Base-by-base conservation (phyloP, 2,329 filamentous ascomycete genomes). In the Cladorrhinum sp. region DNA sequence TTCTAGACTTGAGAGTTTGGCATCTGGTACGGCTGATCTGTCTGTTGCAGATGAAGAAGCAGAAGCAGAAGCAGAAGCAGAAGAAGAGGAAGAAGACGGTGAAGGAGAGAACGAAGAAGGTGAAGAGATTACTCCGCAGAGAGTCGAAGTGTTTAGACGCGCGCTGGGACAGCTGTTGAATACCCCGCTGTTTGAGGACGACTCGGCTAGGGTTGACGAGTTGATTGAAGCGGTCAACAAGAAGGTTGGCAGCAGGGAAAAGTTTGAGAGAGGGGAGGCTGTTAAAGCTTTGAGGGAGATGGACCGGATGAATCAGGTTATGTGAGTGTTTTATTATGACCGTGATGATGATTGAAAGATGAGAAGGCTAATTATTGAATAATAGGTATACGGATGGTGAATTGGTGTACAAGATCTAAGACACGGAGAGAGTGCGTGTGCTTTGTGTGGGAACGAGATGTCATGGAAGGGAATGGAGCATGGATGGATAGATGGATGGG, bases 301-400 rank as follows among this genome's bases (percentile, higher is more conserved):
- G 85, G 88, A 91, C 69, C 87, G 90, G 65, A 80, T 83, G 68
- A 97, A 97, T 74, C 88, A 93, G 78, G 87, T 99, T 71, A 99
- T 99, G 93, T 93, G 79, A 84, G 90, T 86, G 58, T 53, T 22
- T 23, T 25, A 8, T 22, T 41, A 52, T 65, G 59, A 6, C 10
- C 54, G 49, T 23, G 24, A 8, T 22, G 36, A 52, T 65, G 59
- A 6, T 16, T 57, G 49, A 9, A 12, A 27, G 27, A 52, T 22
- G 25, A 22, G 18, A 49, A 1, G 7, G 41, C 25, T 57, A 50
- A 59, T 67, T 41, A 67, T 60, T 24, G 27, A 71, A 9, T 16
- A 27, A 55, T 59, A 85, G 81, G 82, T 83, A 81, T 65, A 78
- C 81, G 10, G 81, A 81, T 68, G 87, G 87, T 48, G 83, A 88